Evolutionary conservation across 2,329 filamentous ascomycete species (phyloP), one percentile per base, ranked within the genome.

Genomic region (Dothideomycetidae sp.): DNA sequence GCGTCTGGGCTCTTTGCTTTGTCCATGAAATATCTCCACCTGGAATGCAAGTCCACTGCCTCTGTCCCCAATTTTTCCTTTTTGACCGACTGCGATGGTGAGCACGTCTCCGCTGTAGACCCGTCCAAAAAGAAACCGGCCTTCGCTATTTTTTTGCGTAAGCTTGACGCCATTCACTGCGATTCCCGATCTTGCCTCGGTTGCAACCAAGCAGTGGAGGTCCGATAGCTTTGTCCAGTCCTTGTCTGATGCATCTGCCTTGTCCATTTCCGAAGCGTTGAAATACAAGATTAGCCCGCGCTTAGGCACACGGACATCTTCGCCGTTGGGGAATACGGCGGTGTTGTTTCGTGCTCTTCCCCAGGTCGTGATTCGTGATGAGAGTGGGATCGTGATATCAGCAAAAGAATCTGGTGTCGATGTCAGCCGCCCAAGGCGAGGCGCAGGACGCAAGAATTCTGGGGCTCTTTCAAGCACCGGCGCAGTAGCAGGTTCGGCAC

Each of bases 101-200:
- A 94, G 70, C 15, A 74, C 65, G 53, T 94, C 88, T 1, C 81
- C 83, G 21, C 80, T 73, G 52, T 84, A 73, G 10, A 94, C 57
- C 39, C 75, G 73, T 16, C 80, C 75, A 32, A 71, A 82, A 1
- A 73, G 60, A 14, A 61, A 59, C 10, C 62, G 64, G 7, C 66
- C 63, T 7, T 62, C 62, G 0, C 67, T 64, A 16, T 63, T 59
- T 2, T 68, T 66, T 40, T 71, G 66, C 42, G 68, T 68, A 15
- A 94, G 60, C 29, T 66, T 63, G n/a, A 72, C 67, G 17, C 72
- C 75, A 50, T 94, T 94, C 52, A 96, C 67, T 46, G 64, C 69
- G 44, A 94, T 82, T 13, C 83, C 82, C 17, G 67, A 65, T 5
- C 75, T 78, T 3, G 82, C 79, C 48, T 85, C 84, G 3, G 84